Evolutionary conservation across 352 stramenopile species (phyloP), one percentile per base, ranked within the genome.

Genomic region (Phytophthora cactorum): DNA sequence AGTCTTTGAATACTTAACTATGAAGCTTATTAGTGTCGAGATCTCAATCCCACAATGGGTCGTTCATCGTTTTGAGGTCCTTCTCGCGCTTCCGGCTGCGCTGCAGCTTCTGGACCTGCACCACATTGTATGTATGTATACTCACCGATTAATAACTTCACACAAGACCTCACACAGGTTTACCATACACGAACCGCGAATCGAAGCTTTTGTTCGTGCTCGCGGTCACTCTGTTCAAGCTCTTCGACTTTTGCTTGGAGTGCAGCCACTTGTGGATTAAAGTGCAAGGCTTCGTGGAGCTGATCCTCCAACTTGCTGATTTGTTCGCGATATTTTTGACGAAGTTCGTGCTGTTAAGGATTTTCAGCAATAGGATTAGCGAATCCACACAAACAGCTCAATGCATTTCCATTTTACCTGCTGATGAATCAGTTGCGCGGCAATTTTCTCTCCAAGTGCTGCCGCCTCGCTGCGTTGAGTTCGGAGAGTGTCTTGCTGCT

Each of bases 21-120:
- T 43, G 36, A 12, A 43, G 29, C 8, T 15, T 43, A 1, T 43
- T 75, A 64, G 63, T 38, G 51, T 50, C 28, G 56, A 64, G 29
- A 17, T 69, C 45, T 73, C 50, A 73, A 70, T 89, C 81, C 84
- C 84, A 94, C 12, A 95, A 75, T 46, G 83, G 83, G 72, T 92
- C 82, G 39, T 86, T 78, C 65, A 88, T 73, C 47, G 70, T 68
- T 54, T 89, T 82, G 54, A 93, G 73, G 46, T 88, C 81, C 15
- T 86, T 85, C 58, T 92, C 84, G 28, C 86, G 74, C 57, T 86
- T 77, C 14, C 86, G 75, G 70, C 84, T 93, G 32, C 79, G 86
- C 50, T 90, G 81, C 14, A 92, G 79, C 59, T 93, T 92, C 65
- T 90, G 78, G 27, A 88, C 74, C 82, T 91, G 65, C 9, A 29